A percentile compares a stretch with the other conserved stretches of the same genome.
These are phyloP conservation scores for Ophiostoma quercus DNA, from an alignment of 2,329 filamentous ascomycete species.

Conservation along the genomic window DNA sequence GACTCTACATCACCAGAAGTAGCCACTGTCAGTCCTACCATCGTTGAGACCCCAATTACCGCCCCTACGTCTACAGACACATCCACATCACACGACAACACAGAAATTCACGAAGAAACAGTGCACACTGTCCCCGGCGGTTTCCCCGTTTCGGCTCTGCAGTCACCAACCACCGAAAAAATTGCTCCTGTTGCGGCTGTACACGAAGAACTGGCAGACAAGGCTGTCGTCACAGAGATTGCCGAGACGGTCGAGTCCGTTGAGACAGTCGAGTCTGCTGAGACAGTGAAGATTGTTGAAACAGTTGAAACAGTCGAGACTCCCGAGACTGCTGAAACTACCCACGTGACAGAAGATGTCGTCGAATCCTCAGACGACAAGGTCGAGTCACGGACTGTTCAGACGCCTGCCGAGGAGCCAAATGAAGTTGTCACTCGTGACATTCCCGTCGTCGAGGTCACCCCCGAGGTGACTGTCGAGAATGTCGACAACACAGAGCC, in stretches of 20 bases:
- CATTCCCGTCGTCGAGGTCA: background rate
- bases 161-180: background rate
- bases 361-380: background rate
- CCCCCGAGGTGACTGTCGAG: background rate
- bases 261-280: background rate
- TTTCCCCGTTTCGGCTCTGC: background rate
- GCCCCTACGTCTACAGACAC: background rate
- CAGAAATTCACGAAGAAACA: background rate
- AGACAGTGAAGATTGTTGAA: background rate
- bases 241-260: background rate
- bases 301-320: too few relatives aligned
- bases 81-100: background rate
- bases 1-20: background rate
- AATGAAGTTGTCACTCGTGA: background rate
- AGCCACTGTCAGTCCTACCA: background rate
- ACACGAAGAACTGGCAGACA: background rate
- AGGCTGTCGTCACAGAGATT: background rate
- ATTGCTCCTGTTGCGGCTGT: background rate
- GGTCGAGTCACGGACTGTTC: background rate
- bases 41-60: background rate
- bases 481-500: background rate
- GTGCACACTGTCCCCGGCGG: background rate
- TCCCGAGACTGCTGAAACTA: background rate
- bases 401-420: background rate
- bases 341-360: background rate